phyloP scores from a whole-genome alignment of 192 early-diverging fungal species.

The Coemansia sp. region DNA sequence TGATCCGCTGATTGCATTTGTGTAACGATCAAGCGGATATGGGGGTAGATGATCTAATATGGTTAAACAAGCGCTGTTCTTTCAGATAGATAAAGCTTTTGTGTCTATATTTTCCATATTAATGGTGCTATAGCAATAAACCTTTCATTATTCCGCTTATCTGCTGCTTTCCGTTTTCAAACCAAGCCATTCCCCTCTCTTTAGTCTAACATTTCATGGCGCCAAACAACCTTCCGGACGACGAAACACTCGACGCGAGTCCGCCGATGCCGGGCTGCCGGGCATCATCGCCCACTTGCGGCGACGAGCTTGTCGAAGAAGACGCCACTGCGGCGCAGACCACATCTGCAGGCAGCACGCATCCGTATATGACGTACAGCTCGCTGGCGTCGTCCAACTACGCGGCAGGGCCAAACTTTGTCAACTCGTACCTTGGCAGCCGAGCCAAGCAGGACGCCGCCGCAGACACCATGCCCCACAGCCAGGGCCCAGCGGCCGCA shows the following conservation, averaged over 20 bases:
- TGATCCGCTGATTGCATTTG: no score
- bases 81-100: no score
- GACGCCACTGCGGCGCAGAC: not conserved
- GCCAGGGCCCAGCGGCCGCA: conserved; percentile 22
- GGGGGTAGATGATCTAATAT: no score
- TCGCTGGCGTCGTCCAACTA: conserved; percentile 15
- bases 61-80: no score
- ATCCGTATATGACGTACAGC: conserved; percentile 19
- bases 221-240: not conserved
- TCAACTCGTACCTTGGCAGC: conserved; percentile 16
- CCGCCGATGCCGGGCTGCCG: not conserved
- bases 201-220: no score
- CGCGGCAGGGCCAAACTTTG: conserved; percentile 19
- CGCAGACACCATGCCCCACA: not conserved
- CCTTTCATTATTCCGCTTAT: no score
- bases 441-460: no score
- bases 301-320: conserved; percentile 3
- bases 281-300: not conserved
- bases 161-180: no score
- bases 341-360: not conserved
- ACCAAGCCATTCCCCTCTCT: no score
- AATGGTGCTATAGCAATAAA: no score
- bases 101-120: no score
- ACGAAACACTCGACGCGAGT: not conserved
- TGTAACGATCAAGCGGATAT: no score